phyloP scores from a whole-genome alignment of 257 asterid genomes.

The Nicotiana noctiflora region DNA sequence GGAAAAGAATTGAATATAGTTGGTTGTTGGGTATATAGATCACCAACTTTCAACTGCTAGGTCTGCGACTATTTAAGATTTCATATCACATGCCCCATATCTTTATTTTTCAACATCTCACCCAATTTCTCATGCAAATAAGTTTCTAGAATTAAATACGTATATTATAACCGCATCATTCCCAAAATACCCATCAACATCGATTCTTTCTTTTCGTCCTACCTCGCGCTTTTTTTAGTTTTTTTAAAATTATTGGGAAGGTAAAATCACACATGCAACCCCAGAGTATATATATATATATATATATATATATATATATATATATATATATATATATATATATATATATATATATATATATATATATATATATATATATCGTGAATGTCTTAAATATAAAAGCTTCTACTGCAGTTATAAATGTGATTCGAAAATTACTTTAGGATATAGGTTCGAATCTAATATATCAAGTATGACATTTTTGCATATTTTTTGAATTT shows the following conservation, averaged over 20 bases:
- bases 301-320: too few relatives aligned
- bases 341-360: too few relatives aligned
- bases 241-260: too few relatives aligned
- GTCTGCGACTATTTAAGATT: constrained; percentile 29
- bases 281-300: too few relatives aligned
- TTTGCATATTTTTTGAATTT: background rate
- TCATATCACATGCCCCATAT: background rate
- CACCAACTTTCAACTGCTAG: constrained; percentile 74
- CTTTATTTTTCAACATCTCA: constrained; percentile 24
- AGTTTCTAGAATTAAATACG: constrained; percentile 24
- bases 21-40: constrained; percentile 46
- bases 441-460: background rate
- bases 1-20: constrained; percentile 37
- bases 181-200: constrained; percentile 10
- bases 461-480: background rate
- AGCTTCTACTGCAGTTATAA: background rate
- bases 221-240: background rate
- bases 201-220: background rate
- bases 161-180: background rate
- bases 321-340: too few relatives aligned
- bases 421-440: background rate
- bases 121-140: constrained; percentile 51
- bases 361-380: background rate
- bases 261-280: too few relatives aligned
- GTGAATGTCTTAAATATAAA: background rate